Percentiles rank a stretch among this genome's conserved stretches.
Conservation (phyloP, 2,329 filamentous ascomycete species). For the Fusarium sororula region DNA sequence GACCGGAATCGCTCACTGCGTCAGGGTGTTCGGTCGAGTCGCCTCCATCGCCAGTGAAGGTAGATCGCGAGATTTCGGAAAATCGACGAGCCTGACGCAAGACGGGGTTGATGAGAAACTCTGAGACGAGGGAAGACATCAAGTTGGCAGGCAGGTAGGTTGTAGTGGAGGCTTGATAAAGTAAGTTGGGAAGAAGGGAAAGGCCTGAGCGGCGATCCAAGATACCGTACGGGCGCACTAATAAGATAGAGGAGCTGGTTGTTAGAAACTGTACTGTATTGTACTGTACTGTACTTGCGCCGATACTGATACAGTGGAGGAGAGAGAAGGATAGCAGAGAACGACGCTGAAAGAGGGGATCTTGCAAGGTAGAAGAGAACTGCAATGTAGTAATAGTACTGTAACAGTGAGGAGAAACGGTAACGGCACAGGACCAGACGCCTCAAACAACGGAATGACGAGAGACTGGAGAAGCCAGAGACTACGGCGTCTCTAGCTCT, state of each 20-base stretch:
- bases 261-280: background rate
- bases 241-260: background rate
- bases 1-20: constrained; percentile 33
- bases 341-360: background rate
- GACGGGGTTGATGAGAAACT: constrained; percentile 73
- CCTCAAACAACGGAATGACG: constrained; percentile 34
- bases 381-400: constrained; percentile 4
- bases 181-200: constrained; percentile 27
- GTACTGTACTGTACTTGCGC: constrained; percentile 11
- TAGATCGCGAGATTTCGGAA: constrained; percentile 59
- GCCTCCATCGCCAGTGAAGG: constrained; percentile 49
- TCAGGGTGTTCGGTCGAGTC: constrained; percentile 38
- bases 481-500: constrained; percentile 13
- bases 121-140: constrained; percentile 72
- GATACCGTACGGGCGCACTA: constrained; percentile 25
- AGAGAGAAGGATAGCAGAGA: constrained; percentile 7
- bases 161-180: constrained; percentile 13
- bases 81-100: constrained; percentile 72
- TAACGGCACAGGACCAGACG: constrained; percentile 7
- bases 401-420: constrained; percentile 5
- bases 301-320: background rate
- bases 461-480: constrained; percentile 35
- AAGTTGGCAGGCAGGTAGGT: constrained; percentile 8
- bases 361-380: constrained; percentile 1
- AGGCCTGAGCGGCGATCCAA: constrained; percentile 23